A percentile compares a stretch with the other conserved stretches of the same genome.
These are phyloP conservation scores for Chiua virens DNA, from an alignment of 768 basidiomycete species.

Conservation along the genomic window DNA sequence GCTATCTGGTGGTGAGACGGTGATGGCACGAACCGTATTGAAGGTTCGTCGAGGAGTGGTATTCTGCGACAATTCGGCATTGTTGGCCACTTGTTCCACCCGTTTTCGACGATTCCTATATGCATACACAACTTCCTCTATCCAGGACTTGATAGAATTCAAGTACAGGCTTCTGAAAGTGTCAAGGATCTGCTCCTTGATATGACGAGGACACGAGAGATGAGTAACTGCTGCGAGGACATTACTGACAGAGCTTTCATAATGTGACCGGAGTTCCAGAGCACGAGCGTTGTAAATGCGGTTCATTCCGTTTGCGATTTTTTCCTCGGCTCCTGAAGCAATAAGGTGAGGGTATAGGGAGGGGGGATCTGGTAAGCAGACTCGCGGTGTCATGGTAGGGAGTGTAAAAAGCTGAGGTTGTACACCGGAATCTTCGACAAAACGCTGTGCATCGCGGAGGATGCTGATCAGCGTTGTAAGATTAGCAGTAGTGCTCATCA, in stretches of 20 bases:
- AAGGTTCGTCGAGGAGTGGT: no score
- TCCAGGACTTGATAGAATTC: neutral
- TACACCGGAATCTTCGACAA: no score
- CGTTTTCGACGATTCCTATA: no score
- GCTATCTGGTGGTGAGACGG: neutral
- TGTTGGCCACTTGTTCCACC: no score
- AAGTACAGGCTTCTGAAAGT: neutral
- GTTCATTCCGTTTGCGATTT: neutral
- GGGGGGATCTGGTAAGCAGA: conserved; percentile 6
- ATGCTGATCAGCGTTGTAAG: no score
- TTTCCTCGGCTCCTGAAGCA: neutral
- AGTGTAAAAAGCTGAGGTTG: no score
- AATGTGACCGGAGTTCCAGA: conserved; percentile 1
- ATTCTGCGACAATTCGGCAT: no score
- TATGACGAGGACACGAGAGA: neutral
- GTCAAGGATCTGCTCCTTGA: neutral
- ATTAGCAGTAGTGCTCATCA: no score
- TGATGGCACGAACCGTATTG: neutral
- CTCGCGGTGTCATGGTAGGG: neutral
- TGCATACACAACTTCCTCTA: neutral
- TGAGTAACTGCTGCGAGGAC: neutral
- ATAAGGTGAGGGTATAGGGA: neutral
- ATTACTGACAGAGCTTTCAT: no score
- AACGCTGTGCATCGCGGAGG: no score
- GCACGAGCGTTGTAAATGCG: conserved; percentile 3